Conservation (phyloP, 2,329 filamentous ascomycete species). For the Cladosporium oxysporum region DNA sequence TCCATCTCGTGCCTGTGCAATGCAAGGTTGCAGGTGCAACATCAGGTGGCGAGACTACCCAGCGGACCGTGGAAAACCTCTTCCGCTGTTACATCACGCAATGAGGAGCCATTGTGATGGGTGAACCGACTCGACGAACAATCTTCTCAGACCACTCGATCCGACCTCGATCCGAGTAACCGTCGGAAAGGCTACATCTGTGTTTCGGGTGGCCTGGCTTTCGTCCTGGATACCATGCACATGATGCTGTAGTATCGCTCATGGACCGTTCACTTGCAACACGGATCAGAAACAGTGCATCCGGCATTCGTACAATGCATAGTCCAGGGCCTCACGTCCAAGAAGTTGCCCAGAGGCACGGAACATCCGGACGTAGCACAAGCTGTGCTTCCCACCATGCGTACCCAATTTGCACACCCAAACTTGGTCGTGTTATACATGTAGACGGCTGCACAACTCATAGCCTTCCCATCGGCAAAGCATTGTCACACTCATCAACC, state of each 20-base stretch:
- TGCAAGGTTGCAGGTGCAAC: neutral
- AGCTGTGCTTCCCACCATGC: slow-evolving; percentile 2
- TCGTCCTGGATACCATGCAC: neutral
- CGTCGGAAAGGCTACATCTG: neutral
- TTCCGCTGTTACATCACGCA: neutral
- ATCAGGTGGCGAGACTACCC: neutral
- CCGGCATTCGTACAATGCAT: neutral
- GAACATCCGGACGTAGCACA: neutral
- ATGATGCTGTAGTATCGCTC: neutral
- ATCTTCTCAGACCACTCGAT: neutral
- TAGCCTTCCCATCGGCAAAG: neutral
- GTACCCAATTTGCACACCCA: neutral
- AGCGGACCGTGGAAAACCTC: neutral
- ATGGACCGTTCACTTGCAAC: neutral
- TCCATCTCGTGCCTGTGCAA: neutral
- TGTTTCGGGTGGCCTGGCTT: neutral
- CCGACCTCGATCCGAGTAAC: neutral
- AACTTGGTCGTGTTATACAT: neutral
- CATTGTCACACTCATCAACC: neutral
- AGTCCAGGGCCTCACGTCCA: neutral
- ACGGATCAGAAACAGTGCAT: neutral
- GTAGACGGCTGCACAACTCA: neutral
- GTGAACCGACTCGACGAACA: neutral
- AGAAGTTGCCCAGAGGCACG: neutral
- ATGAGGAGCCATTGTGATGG: neutral